These are phyloP conservation scores for Ophiocordyceps robertsii DNA, from an alignment of 2,329 filamentous ascomycete species.

Conservation along the genomic window DNA sequence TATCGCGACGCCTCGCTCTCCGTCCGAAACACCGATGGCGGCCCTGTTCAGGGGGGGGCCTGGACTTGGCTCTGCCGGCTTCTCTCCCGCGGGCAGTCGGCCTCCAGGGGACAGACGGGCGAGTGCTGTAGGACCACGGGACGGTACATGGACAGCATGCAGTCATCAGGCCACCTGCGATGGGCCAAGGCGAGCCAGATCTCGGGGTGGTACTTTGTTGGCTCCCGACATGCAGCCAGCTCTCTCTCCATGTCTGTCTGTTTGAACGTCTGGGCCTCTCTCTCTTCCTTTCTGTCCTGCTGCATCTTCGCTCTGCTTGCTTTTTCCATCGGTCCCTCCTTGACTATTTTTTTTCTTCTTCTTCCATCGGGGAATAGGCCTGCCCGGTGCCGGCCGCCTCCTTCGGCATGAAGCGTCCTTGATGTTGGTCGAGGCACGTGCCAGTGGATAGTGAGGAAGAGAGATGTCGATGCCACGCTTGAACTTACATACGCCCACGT, in stretches of 20 bases:
- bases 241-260: neutral
- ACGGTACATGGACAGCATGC: neutral
- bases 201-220: neutral
- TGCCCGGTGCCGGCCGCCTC: neutral
- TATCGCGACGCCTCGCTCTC: no score
- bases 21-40: no score
- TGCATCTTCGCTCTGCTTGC: neutral
- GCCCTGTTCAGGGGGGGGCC: no score
- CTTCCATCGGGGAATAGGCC: neutral
- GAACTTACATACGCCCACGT: no score
- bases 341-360: neutral
- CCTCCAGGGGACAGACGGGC: no score
- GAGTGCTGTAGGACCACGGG: neutral
- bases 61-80: no score
- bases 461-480: no score
- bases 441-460: no score
- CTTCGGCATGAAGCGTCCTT: neutral
- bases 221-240: neutral
- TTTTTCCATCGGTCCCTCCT: neutral
- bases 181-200: neutral
- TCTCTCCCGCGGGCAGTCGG: no score
- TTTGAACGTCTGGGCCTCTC: no score
- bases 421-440: no score
- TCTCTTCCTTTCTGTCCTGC: neutral
- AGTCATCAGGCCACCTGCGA: constrained; percentile 1